Evolutionary conservation across 2,329 filamentous ascomycete species (phyloP), one percentile per base, ranked within the genome.

Genomic region (Colletotrichum higginsianum): DNA sequence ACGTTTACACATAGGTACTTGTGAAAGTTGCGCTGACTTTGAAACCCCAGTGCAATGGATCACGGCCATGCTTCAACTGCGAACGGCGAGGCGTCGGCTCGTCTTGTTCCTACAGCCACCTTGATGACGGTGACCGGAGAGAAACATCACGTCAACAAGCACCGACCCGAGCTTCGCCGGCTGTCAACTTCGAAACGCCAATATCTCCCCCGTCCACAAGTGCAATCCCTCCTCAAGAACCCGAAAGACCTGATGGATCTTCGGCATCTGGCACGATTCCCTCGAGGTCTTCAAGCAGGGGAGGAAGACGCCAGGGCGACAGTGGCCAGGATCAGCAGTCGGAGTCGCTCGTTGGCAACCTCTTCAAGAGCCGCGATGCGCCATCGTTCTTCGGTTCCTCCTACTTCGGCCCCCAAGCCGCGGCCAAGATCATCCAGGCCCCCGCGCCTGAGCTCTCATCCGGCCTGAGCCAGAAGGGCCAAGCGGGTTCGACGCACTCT

Each of bases 371-470:
- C 11, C 75, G 78, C 42, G 78, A 77, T 42, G 78, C 79, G 60
- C 75, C 78, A 7, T 77, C 78, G 11, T 80, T 78, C 57, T 78
- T 79, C 50, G 78, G 79, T 7, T 76, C 75, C 56, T 80, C 78
- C 1, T 80, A 80, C 68, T 80, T 80, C 73, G 79, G 79, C 11
- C 78, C 77, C 58, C 78, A 80, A 56, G 77, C 78, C 4, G 79
- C 79, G 9, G 79, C 79, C 0, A 76, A 75, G 15, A 78, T 80
- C 67, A 79, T 80, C 52, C 75, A 80, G n/a, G 76, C 77, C 7
- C 68, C 68, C 6, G 68, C 65, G 0, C 46, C 76, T 67, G 56
- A 77, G 74, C 47, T 77, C 63, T 42, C 77, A 74, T 64, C 71
- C 75, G 52, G 78, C 63, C 16, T 74, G 69, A 23, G 73, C 66